Evolutionary conservation across 1,284 basidiomycete species (phyloP), one percentile per base, ranked within the genome.

Genomic region (Apiotrichum akiyoshidainum): DNA sequence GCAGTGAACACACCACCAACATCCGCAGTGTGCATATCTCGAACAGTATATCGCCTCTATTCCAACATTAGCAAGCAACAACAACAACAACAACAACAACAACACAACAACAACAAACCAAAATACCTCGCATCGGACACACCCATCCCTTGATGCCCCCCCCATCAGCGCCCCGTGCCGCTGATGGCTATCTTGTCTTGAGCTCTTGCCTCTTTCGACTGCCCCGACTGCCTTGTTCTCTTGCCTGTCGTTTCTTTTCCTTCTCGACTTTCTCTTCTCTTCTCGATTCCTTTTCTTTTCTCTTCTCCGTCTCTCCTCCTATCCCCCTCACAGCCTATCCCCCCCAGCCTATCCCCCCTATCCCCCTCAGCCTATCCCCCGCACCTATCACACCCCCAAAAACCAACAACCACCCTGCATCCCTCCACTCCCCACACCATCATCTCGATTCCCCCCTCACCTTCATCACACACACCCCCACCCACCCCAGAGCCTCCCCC

Each of bases 41-140:
- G 33, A 53, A 44, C 42, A 53, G 40, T 53, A 45, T 53, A 50
- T 50, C 37, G 22, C 48, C 10, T 34, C 35, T 7, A 31, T 31
- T 31, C 26, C 26, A 31, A 31, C 26, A 31, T 31, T 31, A 31
- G 26, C 26, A 31, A n/a, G n/a, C 26, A 31, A 31, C 26, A n/a
- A 50, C 39, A 35, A 46, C 22, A 22, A 34, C 13, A 17, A 11
- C 14, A 46, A 26, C 26, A 31, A 31, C 26, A 50, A n/a, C 26
- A 31, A 31, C 26, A 50, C 39, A 35, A 46, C 22, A 22, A 34
- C 13, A 17, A 11, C 14, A 46, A 26, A n/a, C 10, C 31, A 19
- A 21, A 21, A 58, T 58, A 58, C 57, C 57, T 49, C 52, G 42
- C 57, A 58, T 54, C 46, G 34, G 57, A 58, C 57, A 53, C 55